Evolutionary conservation across 129 eudicot genomes (phyloP).

Genomic region (Artemisia argyi): DNA sequence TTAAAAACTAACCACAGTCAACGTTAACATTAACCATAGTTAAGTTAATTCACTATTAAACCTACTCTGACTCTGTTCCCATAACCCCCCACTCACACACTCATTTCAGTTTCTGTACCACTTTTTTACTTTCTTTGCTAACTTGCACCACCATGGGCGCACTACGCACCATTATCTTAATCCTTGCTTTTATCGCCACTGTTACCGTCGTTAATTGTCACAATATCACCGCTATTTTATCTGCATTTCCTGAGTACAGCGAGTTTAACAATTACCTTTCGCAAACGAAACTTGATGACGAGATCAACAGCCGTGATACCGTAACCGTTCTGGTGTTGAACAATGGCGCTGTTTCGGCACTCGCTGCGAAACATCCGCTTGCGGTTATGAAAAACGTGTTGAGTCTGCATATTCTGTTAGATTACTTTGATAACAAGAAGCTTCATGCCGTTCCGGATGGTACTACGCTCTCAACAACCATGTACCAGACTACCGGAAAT

Average conservation of each 20-base stretch:
- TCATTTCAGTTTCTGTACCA: slow-evolving; percentile 21
- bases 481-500: slow-evolving; percentile 80
- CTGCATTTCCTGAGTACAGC: slow-evolving; percentile 36
- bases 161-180: slow-evolving; percentile 26
- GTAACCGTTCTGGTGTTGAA: slow-evolving; percentile 34
- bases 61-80: slow-evolving; percentile 4
- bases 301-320: slow-evolving; percentile 40
- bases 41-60: slow-evolving; percentile 33
- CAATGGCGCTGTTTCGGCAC: slow-evolving; percentile 31
- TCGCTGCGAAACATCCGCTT: slow-evolving; percentile 38
- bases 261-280: slow-evolving; percentile 34
- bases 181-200: slow-evolving; percentile 10
- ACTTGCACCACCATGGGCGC: slow-evolving; percentile 37
- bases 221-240: slow-evolving; percentile 35
- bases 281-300: slow-evolving; percentile 36
- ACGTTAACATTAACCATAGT: slow-evolving; percentile 20
- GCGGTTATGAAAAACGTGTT: slow-evolving; percentile 28
- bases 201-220: slow-evolving; percentile 23
- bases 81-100: slow-evolving; percentile 1
- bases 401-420: slow-evolving; percentile 33
- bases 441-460: slow-evolving; percentile 62
- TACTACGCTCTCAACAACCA: slow-evolving; percentile 57
- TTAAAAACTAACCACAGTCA: slow-evolving; percentile 29
- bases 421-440: slow-evolving; percentile 38
- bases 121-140: slow-evolving; percentile 13